Percentiles rank a stretch among this genome's conserved stretches.
Evolutionary conservation across 139 green algal species (phyloP).

Genomic region (Chlamydomonas schloesseri): DNA sequence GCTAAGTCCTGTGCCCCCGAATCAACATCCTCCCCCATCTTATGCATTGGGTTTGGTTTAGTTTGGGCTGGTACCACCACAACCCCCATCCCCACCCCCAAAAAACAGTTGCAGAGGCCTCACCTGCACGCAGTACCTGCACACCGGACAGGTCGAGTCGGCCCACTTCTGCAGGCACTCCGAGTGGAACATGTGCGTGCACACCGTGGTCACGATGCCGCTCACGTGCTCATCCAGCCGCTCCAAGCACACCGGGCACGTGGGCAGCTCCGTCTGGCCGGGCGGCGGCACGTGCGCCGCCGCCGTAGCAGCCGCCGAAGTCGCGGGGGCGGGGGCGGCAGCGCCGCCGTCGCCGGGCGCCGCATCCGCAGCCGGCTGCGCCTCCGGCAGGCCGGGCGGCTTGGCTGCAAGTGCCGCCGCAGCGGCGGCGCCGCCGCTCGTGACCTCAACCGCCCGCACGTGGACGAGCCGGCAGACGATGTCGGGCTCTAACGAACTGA

Average conservation of each 20-base stretch:
- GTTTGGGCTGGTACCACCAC: too few relatives aligned
- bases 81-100: too few relatives aligned
- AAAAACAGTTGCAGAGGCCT: too few relatives aligned
- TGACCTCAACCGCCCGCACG: slow-evolving; percentile 64
- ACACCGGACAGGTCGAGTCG: slow-evolving; percentile 93
- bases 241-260: slow-evolving; percentile 97
- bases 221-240: slow-evolving; percentile 94
- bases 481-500: slow-evolving; percentile 85
- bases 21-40: too few relatives aligned
- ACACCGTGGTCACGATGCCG: slow-evolving; percentile 95
- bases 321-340: neutral
- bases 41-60: too few relatives aligned
- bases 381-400: too few relatives aligned
- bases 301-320: neutral
- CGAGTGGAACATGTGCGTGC: slow-evolving; percentile 97
- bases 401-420: neutral
- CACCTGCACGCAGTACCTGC: slow-evolving; percentile 61
- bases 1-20: too few relatives aligned
- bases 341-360: neutral
- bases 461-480: slow-evolving; percentile 82
- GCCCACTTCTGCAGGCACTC: slow-evolving; percentile 93
- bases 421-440: slow-evolving; percentile 12
- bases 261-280: slow-evolving; percentile 89
- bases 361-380: too few relatives aligned
- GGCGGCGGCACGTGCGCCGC: slow-evolving; percentile 42